phyloP scores from a whole-genome alignment of 805 yeast genomes.

The Diddensiella transvaalensis region DNA sequence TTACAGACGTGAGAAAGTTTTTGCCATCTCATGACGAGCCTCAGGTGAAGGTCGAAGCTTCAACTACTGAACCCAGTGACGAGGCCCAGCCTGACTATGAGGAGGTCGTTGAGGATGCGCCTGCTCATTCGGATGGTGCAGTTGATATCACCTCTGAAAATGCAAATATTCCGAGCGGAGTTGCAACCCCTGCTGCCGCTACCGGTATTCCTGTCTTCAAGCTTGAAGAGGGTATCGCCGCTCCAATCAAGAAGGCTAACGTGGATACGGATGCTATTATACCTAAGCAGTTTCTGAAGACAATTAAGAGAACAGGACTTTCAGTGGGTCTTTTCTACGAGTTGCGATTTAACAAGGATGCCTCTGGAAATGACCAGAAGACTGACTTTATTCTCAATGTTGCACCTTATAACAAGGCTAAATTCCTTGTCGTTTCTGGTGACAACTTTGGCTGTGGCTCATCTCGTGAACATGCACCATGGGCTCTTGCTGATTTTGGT shows the following conservation, averaged over 20 bases:
- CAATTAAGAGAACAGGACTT: constrained; percentile 96
- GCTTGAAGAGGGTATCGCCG: constrained; percentile 79
- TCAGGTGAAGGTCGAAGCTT: constrained; percentile 35
- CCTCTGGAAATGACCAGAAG: constrained; percentile 53
- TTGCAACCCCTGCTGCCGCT: constrained; percentile 33
- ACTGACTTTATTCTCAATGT: constrained; percentile 92
- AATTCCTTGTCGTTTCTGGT: constrained; percentile 86
- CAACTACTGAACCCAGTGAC: constrained; percentile 29
- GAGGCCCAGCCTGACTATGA: constrained; percentile 41
- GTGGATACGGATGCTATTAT: constrained; percentile 98
- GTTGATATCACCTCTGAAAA: constrained; percentile 27
- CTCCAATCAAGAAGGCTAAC: constrained; percentile 91
- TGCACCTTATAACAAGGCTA: constrained; percentile 74
- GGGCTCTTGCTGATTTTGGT: constrained; percentile 98
- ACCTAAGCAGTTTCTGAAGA: constrained; percentile 96
- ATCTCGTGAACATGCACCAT: constrained; percentile 98
- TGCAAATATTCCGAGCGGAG: constrained; percentile 17
- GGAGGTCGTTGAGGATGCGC: constrained; percentile 42
- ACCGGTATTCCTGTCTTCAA: constrained; percentile 72
- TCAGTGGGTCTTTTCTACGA: constrained; percentile 87
- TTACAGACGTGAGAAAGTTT: constrained; percentile 85
- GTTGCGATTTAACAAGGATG: constrained; percentile 64
- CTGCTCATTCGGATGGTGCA: constrained; percentile 61
- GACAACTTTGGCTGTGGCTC: constrained; percentile 99
- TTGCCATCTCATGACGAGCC: constrained; percentile 37